These are phyloP conservation scores for Lagenaria siceraria DNA, from an alignment of 306 rosid species.

Conservation along the genomic window DNA sequence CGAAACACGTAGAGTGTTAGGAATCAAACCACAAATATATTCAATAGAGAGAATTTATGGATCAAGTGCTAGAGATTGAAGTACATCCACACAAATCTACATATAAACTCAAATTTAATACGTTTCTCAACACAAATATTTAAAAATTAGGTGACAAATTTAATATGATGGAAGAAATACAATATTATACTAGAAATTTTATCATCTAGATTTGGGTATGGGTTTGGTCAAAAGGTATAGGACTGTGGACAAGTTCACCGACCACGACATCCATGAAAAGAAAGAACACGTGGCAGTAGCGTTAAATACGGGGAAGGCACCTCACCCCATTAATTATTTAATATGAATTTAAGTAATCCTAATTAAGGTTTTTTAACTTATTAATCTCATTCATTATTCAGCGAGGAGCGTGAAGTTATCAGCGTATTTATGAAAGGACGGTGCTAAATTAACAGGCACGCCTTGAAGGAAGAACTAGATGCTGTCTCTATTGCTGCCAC, in stretches of 20 bases:
- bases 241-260: background rate
- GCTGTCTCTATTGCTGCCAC: background rate
- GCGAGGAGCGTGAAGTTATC: background rate
- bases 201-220: background rate
- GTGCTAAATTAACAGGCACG: background rate
- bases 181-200: no score
- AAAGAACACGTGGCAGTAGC: conserved; percentile 7
- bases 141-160: no score
- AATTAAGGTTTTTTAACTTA: background rate
- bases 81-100: no score
- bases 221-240: background rate
- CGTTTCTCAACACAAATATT: no score
- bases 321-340: background rate
- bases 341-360: background rate
- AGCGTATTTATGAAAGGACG: background rate
- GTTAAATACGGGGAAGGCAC: background rate
- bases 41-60: no score
- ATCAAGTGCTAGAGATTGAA: no score
- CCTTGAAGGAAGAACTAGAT: background rate
- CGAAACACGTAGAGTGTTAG: no score
- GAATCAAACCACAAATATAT: no score
- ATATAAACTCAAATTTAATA: no score
- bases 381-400: background rate
- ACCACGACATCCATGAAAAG: background rate
- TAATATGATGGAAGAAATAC: no score